phyloP scores from a whole-genome alignment of 140 eudicot species.

The Bidens hawaiensis region DNA sequence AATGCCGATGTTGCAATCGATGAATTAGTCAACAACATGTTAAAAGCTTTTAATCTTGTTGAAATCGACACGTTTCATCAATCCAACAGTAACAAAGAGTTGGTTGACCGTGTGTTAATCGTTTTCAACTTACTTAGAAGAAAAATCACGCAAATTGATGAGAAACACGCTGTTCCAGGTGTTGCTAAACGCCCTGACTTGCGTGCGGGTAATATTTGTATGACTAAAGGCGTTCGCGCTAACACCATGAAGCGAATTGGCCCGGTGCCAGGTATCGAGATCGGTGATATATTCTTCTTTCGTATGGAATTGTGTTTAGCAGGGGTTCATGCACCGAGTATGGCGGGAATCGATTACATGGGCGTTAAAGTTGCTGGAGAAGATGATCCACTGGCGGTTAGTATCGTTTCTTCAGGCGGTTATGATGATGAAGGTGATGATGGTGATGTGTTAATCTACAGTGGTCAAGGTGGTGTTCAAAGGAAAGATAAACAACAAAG shows the following conservation, averaged over 20 bases:
- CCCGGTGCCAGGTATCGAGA: conserved; percentile 46
- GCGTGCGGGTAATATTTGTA: conserved; percentile 38
- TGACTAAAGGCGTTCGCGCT: conserved; percentile 39
- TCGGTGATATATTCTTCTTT: conserved; percentile 63
- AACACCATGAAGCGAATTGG: conserved; percentile 41
- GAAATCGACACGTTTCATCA: conserved; percentile 21
- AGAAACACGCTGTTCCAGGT: conserved; percentile 22
- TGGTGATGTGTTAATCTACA: conserved; percentile 51
- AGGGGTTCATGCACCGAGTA: conserved; percentile 61
- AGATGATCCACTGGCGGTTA: conserved; percentile 54
- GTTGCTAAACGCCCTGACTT: conserved; percentile 29
- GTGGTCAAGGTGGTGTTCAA: conserved; percentile 71
- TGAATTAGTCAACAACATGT: neutral
- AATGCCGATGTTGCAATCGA: conserved; percentile 15
- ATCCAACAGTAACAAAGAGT: conserved; percentile 41
- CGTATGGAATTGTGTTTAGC: conserved; percentile 54
- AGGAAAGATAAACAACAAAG: conserved; percentile 31
- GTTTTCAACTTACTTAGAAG: conserved; percentile 37
- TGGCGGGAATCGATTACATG: conserved; percentile 66
- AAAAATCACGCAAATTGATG: conserved; percentile 38
- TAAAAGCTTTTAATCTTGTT: conserved; percentile 17
- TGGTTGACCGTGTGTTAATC: conserved; percentile 21
- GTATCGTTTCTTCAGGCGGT: conserved; percentile 68
- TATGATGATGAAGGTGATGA: conserved; percentile 59
- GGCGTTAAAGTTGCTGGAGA: conserved; percentile 17